Percentiles rank a stretch among this genome's conserved stretches.
phyloP scores from a whole-genome alignment of 2,329 filamentous ascomycete genomes.

The Talaromyces sp. region DNA sequence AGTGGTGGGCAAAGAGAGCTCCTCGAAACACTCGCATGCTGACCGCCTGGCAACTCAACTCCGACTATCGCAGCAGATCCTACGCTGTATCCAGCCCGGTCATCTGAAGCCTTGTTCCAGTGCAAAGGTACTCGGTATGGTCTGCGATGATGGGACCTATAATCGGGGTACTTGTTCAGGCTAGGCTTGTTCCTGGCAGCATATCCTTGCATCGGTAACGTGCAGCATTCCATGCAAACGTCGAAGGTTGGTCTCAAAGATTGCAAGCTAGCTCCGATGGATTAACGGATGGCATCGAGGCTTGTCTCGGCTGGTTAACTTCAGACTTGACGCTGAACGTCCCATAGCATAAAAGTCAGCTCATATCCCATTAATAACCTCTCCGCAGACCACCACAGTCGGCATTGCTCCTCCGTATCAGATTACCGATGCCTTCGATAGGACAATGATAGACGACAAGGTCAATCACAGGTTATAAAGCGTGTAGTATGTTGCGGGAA shows the following conservation, averaged over 20 bases:
- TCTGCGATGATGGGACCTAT: neutral
- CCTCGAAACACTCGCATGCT: neutral
- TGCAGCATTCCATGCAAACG: conserved; percentile 8
- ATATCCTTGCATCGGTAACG: conserved; percentile 13
- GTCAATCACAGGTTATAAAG: neutral
- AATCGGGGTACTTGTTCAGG: neutral
- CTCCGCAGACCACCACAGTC: no score
- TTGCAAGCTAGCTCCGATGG: neutral
- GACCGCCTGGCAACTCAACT: neutral
- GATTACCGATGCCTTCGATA: neutral
- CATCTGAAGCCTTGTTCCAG: neutral
- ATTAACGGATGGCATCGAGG: neutral
- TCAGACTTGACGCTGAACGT: neutral
- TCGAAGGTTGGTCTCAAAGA: neutral
- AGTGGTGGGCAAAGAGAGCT: neutral
- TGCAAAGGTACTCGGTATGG: neutral
- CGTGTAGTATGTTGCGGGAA: neutral
- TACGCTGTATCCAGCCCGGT: neutral
- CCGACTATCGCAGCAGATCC: neutral
- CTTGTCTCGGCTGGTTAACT: neutral
- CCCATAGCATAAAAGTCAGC: neutral
- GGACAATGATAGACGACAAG: neutral
- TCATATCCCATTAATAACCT: no score
- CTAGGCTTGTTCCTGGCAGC: conserved; percentile 15
- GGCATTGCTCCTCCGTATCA: neutral